Base-by-base conservation (phyloP, 108 stramenopile species). In the Schizochytrium sp. region DNA sequence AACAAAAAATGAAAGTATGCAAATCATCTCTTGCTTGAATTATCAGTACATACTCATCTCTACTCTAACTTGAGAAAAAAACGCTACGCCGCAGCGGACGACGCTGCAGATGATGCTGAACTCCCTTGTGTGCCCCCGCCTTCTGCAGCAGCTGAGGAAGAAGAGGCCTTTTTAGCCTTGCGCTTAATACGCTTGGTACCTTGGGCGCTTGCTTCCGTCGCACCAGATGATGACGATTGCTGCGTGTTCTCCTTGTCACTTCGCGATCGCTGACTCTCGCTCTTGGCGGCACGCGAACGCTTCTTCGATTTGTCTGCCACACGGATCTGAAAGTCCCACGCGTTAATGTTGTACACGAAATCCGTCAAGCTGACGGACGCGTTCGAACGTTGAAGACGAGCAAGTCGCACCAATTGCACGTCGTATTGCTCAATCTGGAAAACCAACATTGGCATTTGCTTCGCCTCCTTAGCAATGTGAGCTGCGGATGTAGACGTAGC, bases 391-490 rank as follows among this genome's bases (percentile, higher is more conserved):
- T 69, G 63, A 14, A 83, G 12, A 14, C 48, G 44, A 16, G 76
- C 45, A 6, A 83, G 76, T 6, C 51, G 45, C 6, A 83, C 51
- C 45, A 83, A 45, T 23, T 53, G 76, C n/a, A 83, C 76, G 25
- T 83, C 76, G 51, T 83, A 83, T 2, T 83, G 76, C 51, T 83
- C 76, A 45, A 83, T 83, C 28, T 83, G 76, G 1, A 53, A 83
- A 0, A 83, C 51, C 45, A 83, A 23, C 45, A 53, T 47, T 12
- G 76, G 76, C 12, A 83, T 83, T 6, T 25, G 45, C 4, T 83
- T 83, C 51, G 76, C 76, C 28, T 83, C 76, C 51, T 53, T 83
- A 4, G 48, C 51, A 4, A 53, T 83, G 45, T 83, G 12, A 18
- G 48, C 76, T 12, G 76, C 76, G 3, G 63, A 16, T 69, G 63